Base-by-base conservation (phyloP, 805 yeast species). In the Hanseniaspora vineae region DNA sequence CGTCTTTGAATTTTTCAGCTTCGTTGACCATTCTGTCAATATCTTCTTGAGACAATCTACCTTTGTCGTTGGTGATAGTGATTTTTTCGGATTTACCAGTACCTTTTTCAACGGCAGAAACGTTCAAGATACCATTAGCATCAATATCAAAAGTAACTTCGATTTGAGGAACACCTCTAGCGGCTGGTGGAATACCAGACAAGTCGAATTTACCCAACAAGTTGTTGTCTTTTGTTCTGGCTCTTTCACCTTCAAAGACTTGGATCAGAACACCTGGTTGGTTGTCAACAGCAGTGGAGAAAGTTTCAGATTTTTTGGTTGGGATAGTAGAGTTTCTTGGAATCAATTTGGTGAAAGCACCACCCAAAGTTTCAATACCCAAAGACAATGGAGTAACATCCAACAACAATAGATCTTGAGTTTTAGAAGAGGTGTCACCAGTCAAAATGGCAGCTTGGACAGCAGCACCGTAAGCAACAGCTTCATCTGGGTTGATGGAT, bases 351-450 rank as follows among this genome's bases (percentile, higher is more conserved):
- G 97, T 89, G 96, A 90, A 89, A 73, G 89, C 92, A 83, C 97
- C 97, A 81, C 98, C 97, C 68, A 97, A 96, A 64, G 97, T 90
- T 78, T 90, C 97, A 72, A 90, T 90, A 83, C 98, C 98, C 63
- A 90, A 71, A 52, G 97, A 89, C 68, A 90, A 80, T 71, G 98
- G 97, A 68, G 97, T 95, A 71, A 90, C 98, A 80, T 90, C 98
- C 69, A 92, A 83, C 67, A 90, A 80, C 68, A 92, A 78, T 69
- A 89, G 76, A 69, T 89, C 97, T 76, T 90, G 96, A 57, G 97
- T 90, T 86, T 89, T 89, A 55, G 96, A 84, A 45, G 97, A 88
- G 59, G 92, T 79, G 73, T 89, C 97, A 77, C 97, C 97, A 55
- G 97, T 80, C 68, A 89, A 80, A 66, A 89, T 88, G 60, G 96